Evolutionary conservation across 1,284 basidiomycete genomes (phyloP).

Genomic region (Lentinula novae-zelandiae): DNA sequence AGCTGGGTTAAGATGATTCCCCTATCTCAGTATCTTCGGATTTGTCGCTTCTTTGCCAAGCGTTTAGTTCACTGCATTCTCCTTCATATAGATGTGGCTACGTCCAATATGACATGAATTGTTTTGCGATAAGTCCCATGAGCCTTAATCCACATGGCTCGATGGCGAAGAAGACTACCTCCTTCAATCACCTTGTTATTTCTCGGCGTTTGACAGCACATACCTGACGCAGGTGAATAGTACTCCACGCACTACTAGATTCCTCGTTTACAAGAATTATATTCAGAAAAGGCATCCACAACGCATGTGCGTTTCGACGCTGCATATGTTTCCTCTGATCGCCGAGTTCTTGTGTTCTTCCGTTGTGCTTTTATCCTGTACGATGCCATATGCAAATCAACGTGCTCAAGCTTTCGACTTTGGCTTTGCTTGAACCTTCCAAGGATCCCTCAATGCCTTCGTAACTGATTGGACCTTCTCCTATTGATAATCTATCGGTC

Average conservation of each 20-base stretch:
- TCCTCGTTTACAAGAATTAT: background rate
- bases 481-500: background rate
- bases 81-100: background rate
- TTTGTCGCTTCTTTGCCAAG: too few species aligned
- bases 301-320: background rate
- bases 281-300: background rate
- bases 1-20: too few species aligned
- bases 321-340: background rate
- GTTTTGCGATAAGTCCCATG: background rate
- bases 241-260: background rate
- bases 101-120: background rate
- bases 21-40: too few species aligned
- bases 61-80: background rate
- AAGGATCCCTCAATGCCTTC: background rate
- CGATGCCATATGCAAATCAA: background rate
- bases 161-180: background rate
- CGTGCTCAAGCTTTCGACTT: background rate
- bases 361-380: background rate
- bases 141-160: background rate
- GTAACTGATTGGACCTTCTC: background rate
- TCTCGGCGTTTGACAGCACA: background rate
- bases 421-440: background rate
- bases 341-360: background rate
- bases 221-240: background rate
- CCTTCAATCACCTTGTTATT: background rate